Evolutionary conservation across 305 asterid genomes (phyloP).

Genomic region (Fraxinus angustifolia): DNA sequence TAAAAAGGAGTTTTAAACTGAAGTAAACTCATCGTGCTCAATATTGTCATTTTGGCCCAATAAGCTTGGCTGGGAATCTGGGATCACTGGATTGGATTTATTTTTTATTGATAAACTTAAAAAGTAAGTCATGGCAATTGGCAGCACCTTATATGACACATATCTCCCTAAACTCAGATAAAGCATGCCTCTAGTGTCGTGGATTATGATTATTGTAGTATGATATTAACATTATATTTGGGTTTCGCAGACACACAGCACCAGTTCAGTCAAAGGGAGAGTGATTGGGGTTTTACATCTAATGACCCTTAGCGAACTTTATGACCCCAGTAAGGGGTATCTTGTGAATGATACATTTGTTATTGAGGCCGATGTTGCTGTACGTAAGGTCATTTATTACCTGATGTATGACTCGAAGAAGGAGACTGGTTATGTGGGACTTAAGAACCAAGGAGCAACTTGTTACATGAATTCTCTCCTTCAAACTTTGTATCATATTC

Average conservation of each 20-base stretch:
- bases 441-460: slow-evolving; percentile 96
- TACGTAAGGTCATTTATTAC: slow-evolving; percentile 69
- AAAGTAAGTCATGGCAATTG: background rate
- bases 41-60: background rate
- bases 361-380: slow-evolving; percentile 90
- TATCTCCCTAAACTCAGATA: background rate
- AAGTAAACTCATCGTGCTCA: background rate
- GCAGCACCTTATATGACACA: background rate
- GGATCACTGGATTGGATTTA: background rate
- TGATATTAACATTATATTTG: background rate
- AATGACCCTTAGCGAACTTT: slow-evolving; percentile 53
- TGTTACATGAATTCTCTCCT: slow-evolving; percentile 93
- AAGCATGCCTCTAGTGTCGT: background rate
- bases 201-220: background rate
- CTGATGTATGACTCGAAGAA: slow-evolving; percentile 86
- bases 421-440: slow-evolving; percentile 91
- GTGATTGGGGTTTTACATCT: slow-evolving; percentile 60
- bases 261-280: slow-evolving; percentile 49
- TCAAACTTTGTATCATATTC: slow-evolving; percentile 82
- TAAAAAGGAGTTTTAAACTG: background rate
- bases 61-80: background rate
- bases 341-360: slow-evolving; percentile 70
- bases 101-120: background rate
- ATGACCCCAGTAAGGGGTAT: slow-evolving; percentile 68
- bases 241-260: slow-evolving; percentile 47